Evolutionary conservation across 495 filamentous ascomycete species (phyloP), one percentile per base, ranked within the genome.

Genomic region (Hypoxylon fragiforme): DNA sequence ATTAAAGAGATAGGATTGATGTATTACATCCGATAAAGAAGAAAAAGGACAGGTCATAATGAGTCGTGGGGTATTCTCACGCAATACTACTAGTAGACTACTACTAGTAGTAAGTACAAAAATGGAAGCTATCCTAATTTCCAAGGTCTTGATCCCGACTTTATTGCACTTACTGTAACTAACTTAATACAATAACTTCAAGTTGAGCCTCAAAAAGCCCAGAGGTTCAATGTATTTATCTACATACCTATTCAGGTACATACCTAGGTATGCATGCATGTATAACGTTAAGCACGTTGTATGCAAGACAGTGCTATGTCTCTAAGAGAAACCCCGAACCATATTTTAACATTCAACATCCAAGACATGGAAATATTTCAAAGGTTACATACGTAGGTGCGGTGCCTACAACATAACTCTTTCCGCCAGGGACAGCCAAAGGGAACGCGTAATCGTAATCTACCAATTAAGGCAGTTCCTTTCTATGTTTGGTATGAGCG

Each of bases 191-290:
- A n/a, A 15, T 44, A 44, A 46, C 37, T 37, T 54, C 54, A 61
- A 39, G 21, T 54, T 50, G 31, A 55, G 57, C 46, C 57, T 50
- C 51, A 55, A 51, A 55, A 51, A 40, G 15, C 39, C 19, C 36
- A 34, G 35, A 45, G 41, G 46, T 19, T 15, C 41, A 30, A 26
- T 15, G 39, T n/a, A n/a, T n/a, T n/a, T n/a, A n/a, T n/a, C n/a
- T n/a, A n/a, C n/a, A n/a, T n/a, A n/a, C n/a, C n/a, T n/a, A n/a
- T n/a, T n/a, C n/a, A n/a, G n/a, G n/a, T n/a, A n/a, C n/a, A n/a
- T n/a, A n/a, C n/a, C n/a, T n/a, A n/a, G n/a, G n/a, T n/a, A 28
- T 4, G 24, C 9, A 9, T 28, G 24, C 24, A 9, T 4, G 24
- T 28, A 9, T 9, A 4, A 28, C 24, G 24, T 28, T 28, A 11